These are phyloP conservation scores for Phyllosticta citribraziliensis DNA, from an alignment of 2,329 filamentous ascomycete genomes.

Conservation along the genomic window DNA sequence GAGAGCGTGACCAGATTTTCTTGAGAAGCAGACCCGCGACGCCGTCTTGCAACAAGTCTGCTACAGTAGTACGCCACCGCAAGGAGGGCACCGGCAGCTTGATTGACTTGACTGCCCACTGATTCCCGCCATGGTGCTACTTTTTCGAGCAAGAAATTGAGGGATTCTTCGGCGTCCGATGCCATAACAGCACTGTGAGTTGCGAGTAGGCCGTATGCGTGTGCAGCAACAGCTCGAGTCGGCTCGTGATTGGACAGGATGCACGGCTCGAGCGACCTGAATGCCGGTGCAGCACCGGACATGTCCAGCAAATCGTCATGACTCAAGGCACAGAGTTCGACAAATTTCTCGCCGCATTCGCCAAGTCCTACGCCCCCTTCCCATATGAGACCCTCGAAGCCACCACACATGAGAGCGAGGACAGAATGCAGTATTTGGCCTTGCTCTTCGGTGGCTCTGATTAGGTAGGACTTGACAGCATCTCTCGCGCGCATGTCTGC, in stretches of 20 bases:
- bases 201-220: conserved; percentile 64
- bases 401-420: conserved; percentile 33
- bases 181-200: conserved; percentile 47
- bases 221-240: conserved; percentile 56
- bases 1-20: conserved; percentile 33
- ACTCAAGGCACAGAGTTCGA: conserved; percentile 46
- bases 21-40: conserved; percentile 21
- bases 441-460: conserved; percentile 10
- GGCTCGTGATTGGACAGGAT: conserved; percentile 64
- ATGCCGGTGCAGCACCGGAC: conserved; percentile 23
- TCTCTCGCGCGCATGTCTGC: conserved; percentile 58
- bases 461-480: conserved; percentile 44
- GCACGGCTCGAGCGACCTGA: conserved; percentile 46
- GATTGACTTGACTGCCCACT: conserved; percentile 49
- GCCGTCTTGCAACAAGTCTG: conserved; percentile 42
- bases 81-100: conserved; percentile 51
- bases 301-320: conserved; percentile 36
- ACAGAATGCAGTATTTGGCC: conserved; percentile 19
- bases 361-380: conserved; percentile 32
- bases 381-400: conserved; percentile 35
- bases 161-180: conserved; percentile 31
- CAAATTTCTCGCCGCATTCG: conserved; percentile 39
- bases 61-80: conserved; percentile 50
- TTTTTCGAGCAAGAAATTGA: conserved; percentile 39
- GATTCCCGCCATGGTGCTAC: conserved; percentile 46